A percentile compares a stretch with the other conserved stretches of the same genome.
phyloP scores from a whole-genome alignment of 2,329 filamentous ascomycete species.

The Gliomastix tumulicola region DNA sequence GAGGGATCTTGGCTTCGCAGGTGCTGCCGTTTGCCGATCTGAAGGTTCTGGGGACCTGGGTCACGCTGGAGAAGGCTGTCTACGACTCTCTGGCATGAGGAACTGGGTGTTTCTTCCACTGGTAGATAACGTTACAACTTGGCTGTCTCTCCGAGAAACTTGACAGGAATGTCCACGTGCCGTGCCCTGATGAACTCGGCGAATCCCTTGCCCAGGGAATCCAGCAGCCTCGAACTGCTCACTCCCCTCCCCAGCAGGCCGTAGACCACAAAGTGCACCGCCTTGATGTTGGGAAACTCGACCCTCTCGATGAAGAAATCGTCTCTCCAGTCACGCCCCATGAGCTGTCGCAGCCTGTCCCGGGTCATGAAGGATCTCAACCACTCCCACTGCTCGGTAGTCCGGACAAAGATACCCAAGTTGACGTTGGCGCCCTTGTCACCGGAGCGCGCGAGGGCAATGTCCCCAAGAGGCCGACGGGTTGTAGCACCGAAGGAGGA shows the following conservation, averaged over 20 bases:
- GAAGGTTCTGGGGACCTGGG: slow-evolving; percentile 32
- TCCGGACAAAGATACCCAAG: slow-evolving; percentile 36
- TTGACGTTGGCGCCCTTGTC: slow-evolving; percentile 38
- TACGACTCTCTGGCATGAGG: too few relatives aligned
- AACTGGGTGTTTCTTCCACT: too few relatives aligned
- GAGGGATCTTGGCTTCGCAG: slow-evolving; percentile 41
- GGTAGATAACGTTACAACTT: too few relatives aligned
- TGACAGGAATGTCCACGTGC: slow-evolving; percentile 11
- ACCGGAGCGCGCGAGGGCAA: slow-evolving; percentile 20
- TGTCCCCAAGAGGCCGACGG: slow-evolving; percentile 16
- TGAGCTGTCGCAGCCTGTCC: slow-evolving; percentile 23
- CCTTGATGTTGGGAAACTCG: slow-evolving; percentile 34
- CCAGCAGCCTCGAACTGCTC: slow-evolving; percentile 37
- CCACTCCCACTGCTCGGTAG: slow-evolving; percentile 35
- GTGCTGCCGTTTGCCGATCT: slow-evolving; percentile 41
- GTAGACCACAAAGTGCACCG: slow-evolving; percentile 44
- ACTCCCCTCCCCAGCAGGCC: slow-evolving; percentile 35
- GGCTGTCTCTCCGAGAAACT: too few relatives aligned
- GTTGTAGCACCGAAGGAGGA: slow-evolving; percentile 11
- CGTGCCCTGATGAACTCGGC: slow-evolving; percentile 35
- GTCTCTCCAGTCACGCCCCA: slow-evolving; percentile 22
- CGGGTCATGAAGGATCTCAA: slow-evolving; percentile 31
- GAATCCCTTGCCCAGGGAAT: slow-evolving; percentile 45
- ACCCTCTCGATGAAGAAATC: slow-evolving; percentile 33
- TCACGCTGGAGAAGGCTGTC: slow-evolving; percentile 25